Evolutionary conservation across 2,329 filamentous ascomycete species (phyloP).

Genomic region (Remersonia thermophila): DNA sequence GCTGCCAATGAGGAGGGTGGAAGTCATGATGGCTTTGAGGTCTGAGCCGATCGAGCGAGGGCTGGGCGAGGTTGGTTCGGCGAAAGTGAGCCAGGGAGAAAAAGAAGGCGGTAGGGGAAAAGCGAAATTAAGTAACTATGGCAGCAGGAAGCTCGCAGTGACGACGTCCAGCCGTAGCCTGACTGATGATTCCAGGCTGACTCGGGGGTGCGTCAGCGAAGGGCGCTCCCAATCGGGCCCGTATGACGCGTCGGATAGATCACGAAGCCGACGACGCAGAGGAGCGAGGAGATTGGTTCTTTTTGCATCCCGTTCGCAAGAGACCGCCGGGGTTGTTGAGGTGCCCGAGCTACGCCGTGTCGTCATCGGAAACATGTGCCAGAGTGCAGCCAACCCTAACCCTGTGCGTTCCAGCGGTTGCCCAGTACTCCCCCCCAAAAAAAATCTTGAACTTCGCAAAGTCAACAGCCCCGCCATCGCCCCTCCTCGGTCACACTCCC

Average conservation of each 20-base stretch:
- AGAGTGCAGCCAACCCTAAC: conserved; percentile 6
- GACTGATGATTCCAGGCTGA: too few relatives aligned
- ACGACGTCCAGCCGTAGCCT: too few relatives aligned
- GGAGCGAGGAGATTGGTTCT: too few relatives aligned
- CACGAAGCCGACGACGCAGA: too few relatives aligned
- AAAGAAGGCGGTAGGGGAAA: neutral
- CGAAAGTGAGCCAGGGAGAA: neutral
- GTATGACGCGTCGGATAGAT: too few relatives aligned
- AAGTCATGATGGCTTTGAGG: conserved; percentile 3
- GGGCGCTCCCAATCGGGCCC: too few relatives aligned
- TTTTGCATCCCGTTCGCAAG: too few relatives aligned
- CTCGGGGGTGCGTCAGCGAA: too few relatives aligned
- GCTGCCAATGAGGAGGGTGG: conserved; percentile 33
- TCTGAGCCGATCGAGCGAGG: neutral
- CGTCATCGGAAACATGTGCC: neutral
- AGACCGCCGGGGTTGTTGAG: too few relatives aligned
- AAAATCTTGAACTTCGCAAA: conserved; percentile 9
- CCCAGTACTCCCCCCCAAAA: neutral
- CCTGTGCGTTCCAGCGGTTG: neutral
- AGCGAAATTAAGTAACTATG: too few relatives aligned
- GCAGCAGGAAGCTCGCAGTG: too few relatives aligned
- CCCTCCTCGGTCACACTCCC: neutral
- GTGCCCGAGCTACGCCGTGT: too few relatives aligned
- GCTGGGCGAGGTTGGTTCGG: neutral
- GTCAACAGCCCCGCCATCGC: conserved; percentile 13